Evolutionary conservation across 192 early-diverging fungal species (phyloP), one percentile per base, ranked within the genome.

Genomic region (Backusella macrospora): DNA sequence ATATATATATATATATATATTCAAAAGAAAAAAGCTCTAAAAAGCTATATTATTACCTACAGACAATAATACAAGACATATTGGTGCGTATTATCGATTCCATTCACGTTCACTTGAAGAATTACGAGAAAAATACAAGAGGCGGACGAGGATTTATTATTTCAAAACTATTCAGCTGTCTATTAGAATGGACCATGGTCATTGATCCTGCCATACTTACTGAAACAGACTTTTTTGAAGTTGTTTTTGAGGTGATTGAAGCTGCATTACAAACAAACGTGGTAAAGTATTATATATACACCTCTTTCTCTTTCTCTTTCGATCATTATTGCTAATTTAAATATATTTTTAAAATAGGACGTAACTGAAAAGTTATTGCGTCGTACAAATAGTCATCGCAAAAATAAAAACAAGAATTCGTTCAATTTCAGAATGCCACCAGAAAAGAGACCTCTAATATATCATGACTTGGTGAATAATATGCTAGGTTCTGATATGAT

Each of bases 161-260:
- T 29, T 83, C 89, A 2, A 79, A 86, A n/a, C 77, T 95, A 14
- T 89, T 94, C 59, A 84, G 86, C 29, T 92, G 92, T 70, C 63
- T 95, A 12, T 75, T 86, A 4, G 88, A 91, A 39, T 96, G 93
- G 94, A 46, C 94, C 16, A 92, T 95, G 88, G 81, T 81, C 2
- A 78, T 88, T 18, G 86, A 90, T 1, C 73, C 86, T 10, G 85
- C 84, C 16, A 68, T 92, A 5, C 85, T 94, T 72, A 82, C 85
- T 0, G 84, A 84, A 38, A 88, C 88, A 4, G 90, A 92, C n/a
- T 80, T 92, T 14, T 84, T 87, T 8, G 82, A 81, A 29, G 71
- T 90, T 15, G 83, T 93, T 7, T 92, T 91, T 81, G 92, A 95
- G 65, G 83, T 87, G 5, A 87, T 96, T 39, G 92, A 92, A 55